phyloP scores from a whole-genome alignment of 495 filamentous ascomycete species.

The Chaetomium tenue region DNA sequence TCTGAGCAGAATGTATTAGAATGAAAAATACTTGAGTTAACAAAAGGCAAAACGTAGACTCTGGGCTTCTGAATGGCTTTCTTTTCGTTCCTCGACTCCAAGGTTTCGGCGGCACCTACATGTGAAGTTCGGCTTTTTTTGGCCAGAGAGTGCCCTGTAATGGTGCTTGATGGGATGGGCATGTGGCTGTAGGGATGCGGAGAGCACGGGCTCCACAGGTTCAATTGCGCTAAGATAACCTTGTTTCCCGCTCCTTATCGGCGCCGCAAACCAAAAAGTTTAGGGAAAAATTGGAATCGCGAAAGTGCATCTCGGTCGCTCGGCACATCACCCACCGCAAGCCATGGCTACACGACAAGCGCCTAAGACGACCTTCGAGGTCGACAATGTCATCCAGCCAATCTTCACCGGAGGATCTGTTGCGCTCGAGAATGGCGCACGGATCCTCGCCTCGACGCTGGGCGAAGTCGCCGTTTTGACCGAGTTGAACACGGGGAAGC shows the following conservation, averaged over 20 bases:
- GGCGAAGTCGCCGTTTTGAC: conserved; percentile 88
- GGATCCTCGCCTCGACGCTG: conserved; percentile 79
- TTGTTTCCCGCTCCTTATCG: conserved; percentile 38
- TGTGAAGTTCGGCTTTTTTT: no score
- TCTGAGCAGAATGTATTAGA: no score
- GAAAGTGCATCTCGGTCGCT: conserved; percentile 1
- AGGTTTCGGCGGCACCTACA: no score
- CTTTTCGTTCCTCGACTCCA: no score
- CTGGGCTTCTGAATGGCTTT: no score
- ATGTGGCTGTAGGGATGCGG: conserved; percentile 9
- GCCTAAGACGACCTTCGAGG: conserved; percentile 81
- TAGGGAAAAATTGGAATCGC: conserved; percentile 25
- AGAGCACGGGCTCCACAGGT: not conserved
- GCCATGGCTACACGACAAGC: conserved; percentile 52
- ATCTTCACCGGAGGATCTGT: conserved; percentile 91
- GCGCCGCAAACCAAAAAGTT: conserved; percentile 18
- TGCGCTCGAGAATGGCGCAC: conserved; percentile 75
- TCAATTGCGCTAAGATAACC: conserved; percentile 41
- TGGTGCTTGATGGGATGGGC: not conserved
- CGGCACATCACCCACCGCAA: conserved; percentile 17
- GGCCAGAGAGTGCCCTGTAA: no score
- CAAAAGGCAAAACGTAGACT: no score
- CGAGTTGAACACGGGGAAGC: conserved; percentile 76
- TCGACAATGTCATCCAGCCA: conserved; percentile 75
- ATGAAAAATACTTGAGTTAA: no score